Base-by-base conservation (phyloP, 140 eudicot genomes). In the Bidens hawaiensis region DNA sequence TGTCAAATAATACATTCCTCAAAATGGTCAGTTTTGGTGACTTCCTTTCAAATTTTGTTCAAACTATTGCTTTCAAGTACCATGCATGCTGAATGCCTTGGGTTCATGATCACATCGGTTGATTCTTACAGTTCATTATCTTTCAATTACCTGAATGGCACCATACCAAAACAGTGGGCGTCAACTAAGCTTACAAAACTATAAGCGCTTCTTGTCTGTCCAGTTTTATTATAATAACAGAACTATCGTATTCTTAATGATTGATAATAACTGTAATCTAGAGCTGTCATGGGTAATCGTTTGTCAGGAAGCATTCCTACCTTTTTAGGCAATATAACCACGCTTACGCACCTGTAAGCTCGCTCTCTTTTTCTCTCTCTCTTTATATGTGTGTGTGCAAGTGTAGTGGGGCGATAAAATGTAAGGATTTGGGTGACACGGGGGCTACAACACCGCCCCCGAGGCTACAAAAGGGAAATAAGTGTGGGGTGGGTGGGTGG, bases 121-220 rank as follows among this genome's bases (percentile, higher is more conserved):
- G 38, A 45, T 54, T 52, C 48, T 25, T 71, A 77, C 59, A 87
- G 95, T 67, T 80, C 75, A 50, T 43, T 87, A 4, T 11, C 67
- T 36, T 50, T 64, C 33, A 83, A 87, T 68, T 84, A 81, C 67
- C 79, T 87, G 19, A 73, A 60, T 36, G 95, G 95, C 4, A 81
- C 78, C 51, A 78, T 87, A 65, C 95, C 95, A 0, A 30, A 1
- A 1, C 81, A 81, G 71, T 87, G 93, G 95, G 88, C 82, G 15
- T 75, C 84, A 53, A 78, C 76, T 17, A 73, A 62, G 40, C 54
- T 87, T 75, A 70, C 78, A 22, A 60, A 15, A 55, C 2, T 87
- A 88, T 87, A 64, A 78, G 95, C 51, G 3, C 25, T 10, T 5
- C 24, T 6, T 46, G 25, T 46, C 16, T 41, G 5, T 41, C 4